Percentiles rank a stretch among this genome's conserved stretches.
Evolutionary conservation across 148 eudicot species (phyloP).

Genomic region (Cornus controversa): DNA sequence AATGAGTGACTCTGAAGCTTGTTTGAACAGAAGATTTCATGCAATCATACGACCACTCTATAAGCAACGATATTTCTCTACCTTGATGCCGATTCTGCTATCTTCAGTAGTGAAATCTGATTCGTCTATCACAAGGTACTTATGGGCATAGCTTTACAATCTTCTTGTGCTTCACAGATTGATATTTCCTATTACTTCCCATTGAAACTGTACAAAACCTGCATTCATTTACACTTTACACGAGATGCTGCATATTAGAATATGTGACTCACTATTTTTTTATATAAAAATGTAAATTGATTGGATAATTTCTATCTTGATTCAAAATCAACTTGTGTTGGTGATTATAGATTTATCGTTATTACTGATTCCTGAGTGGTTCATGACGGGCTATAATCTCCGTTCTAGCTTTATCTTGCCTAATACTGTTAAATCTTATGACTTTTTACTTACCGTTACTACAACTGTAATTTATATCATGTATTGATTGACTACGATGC

Average conservation of each 20-base stretch:
- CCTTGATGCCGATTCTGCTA: constrained; percentile 61
- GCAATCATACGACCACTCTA: constrained; percentile 80
- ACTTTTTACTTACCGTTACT: neutral
- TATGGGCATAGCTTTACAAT: neutral
- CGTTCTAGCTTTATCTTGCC: no score
- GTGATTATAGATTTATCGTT: neutral
- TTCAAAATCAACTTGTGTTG: constrained; percentile 1
- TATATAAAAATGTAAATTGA: neutral
- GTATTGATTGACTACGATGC: neutral
- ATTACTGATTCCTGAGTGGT: neutral
- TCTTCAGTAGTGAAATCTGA: constrained; percentile 44
- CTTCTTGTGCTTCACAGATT: neutral
- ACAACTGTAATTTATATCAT: neutral
- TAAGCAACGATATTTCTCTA: constrained; percentile 86
- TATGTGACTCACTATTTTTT: neutral
- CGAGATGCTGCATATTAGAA: neutral
- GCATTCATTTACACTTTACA: neutral
- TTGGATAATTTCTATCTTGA: neutral
- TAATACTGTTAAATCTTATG: no score
- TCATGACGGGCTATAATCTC: neutral
- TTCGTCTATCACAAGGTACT: constrained; percentile 53
- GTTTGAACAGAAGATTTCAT: constrained; percentile 77
- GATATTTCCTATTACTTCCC: neutral
- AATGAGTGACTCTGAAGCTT: constrained; percentile 79
- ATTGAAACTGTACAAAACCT: neutral